Evolutionary conservation across 2,329 filamentous ascomycete genomes (phyloP).

Genomic region (Orbilia oligospora): DNA sequence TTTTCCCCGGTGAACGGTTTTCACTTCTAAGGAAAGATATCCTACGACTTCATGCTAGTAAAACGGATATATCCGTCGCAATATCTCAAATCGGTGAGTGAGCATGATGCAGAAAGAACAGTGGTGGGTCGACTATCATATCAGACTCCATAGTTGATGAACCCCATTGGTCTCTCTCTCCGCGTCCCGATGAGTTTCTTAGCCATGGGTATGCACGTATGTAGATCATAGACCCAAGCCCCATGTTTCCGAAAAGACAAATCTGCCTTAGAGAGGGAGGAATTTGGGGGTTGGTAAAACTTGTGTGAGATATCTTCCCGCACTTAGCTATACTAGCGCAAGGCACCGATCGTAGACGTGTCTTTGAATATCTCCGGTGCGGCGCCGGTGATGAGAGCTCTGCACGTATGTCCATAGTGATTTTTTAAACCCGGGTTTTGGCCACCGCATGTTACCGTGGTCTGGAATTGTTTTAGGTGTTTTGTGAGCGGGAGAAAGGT

Average conservation of each 20-base stretch:
- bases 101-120: constrained; percentile 34
- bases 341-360: constrained; percentile 37
- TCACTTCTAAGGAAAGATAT: neutral
- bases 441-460: constrained; percentile 21
- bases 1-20: constrained; percentile 9
- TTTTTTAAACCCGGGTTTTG: constrained; percentile 4
- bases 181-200: constrained; percentile 2
- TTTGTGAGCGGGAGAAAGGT: neutral
- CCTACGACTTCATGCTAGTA: constrained; percentile 14
- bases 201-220: constrained; percentile 13
- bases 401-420: neutral
- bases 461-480: constrained; percentile 18
- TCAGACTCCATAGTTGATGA: constrained; percentile 28
- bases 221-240: constrained; percentile 21
- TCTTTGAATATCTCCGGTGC: constrained; percentile 58
- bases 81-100: constrained; percentile 41
- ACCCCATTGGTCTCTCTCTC: constrained; percentile 11
- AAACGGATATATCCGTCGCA: constrained; percentile 47
- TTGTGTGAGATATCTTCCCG: constrained; percentile 49
- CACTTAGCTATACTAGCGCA: constrained; percentile 12
- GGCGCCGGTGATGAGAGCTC: constrained; percentile 57
- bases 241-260: constrained; percentile 31
- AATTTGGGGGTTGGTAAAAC: too few relatives aligned
- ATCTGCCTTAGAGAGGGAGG: neutral
- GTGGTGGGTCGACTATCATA: constrained; percentile 49